Percentiles rank a stretch among this genome's conserved stretches.
Evolutionary conservation across 2,329 filamentous ascomycete species (phyloP).

Genomic region (Pseudogymnoascus pannorum): DNA sequence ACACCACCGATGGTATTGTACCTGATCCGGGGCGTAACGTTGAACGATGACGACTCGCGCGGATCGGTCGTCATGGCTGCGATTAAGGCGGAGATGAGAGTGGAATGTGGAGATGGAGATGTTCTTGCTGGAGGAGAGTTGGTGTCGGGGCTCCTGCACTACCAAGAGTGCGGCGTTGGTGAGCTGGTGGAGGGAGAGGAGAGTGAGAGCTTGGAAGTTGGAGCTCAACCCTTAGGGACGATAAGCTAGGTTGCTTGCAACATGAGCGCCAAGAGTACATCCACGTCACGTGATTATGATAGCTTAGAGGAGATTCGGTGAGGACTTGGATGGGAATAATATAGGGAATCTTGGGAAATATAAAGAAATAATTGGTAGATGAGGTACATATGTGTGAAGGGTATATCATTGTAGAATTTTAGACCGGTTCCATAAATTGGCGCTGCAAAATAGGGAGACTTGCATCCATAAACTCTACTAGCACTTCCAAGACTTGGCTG

Average conservation of each 20-base stretch:
- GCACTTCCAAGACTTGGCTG: background rate
- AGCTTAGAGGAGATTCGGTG: rapidly evolving
- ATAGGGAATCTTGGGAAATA: background rate
- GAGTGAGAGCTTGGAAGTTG: conserved; percentile 5
- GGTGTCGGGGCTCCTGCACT: conserved; percentile 3
- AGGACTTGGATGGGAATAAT: background rate
- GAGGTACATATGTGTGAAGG: background rate
- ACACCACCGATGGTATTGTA: conserved; percentile 99
- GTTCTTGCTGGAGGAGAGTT: conserved; percentile 5
- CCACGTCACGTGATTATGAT: background rate
- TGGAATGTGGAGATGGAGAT: background rate
- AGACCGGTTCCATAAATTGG: background rate
- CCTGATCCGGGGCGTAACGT: conserved; percentile 63
- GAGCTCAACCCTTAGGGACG: conserved; percentile 8
- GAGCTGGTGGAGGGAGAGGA: background rate
- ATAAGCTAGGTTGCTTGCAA: conserved; percentile 8
- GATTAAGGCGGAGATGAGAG: background rate
- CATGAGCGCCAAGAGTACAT: conserved; percentile 7
- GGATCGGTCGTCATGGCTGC: conserved; percentile 20
- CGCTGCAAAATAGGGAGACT: background rate
- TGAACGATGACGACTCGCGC: conserved; percentile 31
- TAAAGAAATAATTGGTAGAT: background rate
- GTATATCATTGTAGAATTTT: background rate
- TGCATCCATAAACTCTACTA: background rate
- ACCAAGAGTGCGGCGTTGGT: conserved; percentile 6